phyloP scores from a whole-genome alignment of 1,139 yeast species.

The Pichia sp. region DNA sequence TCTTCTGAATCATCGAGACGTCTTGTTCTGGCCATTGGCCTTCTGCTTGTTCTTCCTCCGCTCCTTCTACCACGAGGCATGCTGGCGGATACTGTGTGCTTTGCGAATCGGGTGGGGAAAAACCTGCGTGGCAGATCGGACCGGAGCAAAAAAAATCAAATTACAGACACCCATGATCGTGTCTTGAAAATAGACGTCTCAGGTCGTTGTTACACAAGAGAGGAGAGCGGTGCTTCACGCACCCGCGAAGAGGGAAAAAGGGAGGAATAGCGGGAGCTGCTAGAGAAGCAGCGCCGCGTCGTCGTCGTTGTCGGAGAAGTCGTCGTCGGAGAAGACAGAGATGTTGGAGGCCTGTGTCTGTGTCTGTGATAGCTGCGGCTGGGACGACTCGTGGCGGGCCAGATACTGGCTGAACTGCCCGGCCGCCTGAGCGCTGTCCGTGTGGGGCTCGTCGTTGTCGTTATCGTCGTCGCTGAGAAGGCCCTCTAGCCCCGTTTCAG shows the following conservation, averaged over 20 bases:
- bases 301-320: conserved; percentile 24
- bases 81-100: not conserved
- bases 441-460: not conserved
- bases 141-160: too few relatives aligned
- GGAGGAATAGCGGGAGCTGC: not conserved
- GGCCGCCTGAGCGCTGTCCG: not conserved
- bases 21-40: not conserved
- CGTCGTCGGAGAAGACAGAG: conserved; percentile 7
- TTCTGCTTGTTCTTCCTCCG: conserved; percentile 1
- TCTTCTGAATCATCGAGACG: conserved; percentile 5
- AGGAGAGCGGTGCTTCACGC: too few relatives aligned
- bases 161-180: not conserved
- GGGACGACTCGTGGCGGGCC: not conserved
- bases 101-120: not conserved
- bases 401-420: conserved; percentile 10
- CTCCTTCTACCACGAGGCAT: conserved; percentile 6
- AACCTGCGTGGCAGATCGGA: too few relatives aligned
- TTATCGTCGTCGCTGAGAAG: conserved; percentile 15
- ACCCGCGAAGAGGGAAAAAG: not conserved
- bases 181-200: not conserved
- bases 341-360: not conserved
- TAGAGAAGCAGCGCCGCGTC: not conserved
- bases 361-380: not conserved
- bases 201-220: not conserved
- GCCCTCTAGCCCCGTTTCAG: conserved; percentile 9